A percentile compares a stretch with the other conserved stretches of the same genome.
phyloP scores from a whole-genome alignment of 2,329 filamentous ascomycete species.

The Ceratocystis variospora region DNA sequence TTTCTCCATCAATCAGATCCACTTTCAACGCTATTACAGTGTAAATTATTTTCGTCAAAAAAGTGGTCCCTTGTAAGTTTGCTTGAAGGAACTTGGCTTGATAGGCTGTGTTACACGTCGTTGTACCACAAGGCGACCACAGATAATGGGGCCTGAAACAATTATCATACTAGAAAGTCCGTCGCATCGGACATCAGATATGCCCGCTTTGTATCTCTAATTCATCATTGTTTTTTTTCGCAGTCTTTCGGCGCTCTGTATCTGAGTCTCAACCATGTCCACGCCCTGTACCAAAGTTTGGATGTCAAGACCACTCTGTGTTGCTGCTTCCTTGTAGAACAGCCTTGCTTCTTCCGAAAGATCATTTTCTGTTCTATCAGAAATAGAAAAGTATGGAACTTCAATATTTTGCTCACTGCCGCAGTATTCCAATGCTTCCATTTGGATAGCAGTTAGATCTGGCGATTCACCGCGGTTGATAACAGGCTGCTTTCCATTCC shows the following conservation, averaged over 20 bases:
- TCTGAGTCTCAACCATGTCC: constrained; percentile 19
- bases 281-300: constrained; percentile 17
- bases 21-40: constrained; percentile 2
- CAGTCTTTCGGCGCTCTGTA: constrained; percentile 13
- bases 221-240: not conserved
- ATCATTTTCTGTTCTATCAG: constrained; percentile 16
- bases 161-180: not conserved
- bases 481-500: not conserved
- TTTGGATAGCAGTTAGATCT: not conserved
- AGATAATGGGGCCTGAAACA: not conserved
- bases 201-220: too few species aligned
- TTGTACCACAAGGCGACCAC: not conserved
- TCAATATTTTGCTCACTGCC: not conserved
- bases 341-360: constrained; percentile 14
- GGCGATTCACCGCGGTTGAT: not conserved
- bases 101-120: not conserved
- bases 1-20: not conserved
- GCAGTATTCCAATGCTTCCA: not conserved
- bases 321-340: constrained; percentile 19
- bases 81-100: not conserved
- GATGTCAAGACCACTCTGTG: constrained; percentile 12
- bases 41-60: not conserved
- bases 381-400: constrained; percentile 7
- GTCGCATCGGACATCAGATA: too few species aligned
- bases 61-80: not conserved